Evolutionary conservation across 441 rosid genomes (phyloP), one percentile per base, ranked within the genome.

Genomic region (Pelargonium cotyledonis): DNA sequence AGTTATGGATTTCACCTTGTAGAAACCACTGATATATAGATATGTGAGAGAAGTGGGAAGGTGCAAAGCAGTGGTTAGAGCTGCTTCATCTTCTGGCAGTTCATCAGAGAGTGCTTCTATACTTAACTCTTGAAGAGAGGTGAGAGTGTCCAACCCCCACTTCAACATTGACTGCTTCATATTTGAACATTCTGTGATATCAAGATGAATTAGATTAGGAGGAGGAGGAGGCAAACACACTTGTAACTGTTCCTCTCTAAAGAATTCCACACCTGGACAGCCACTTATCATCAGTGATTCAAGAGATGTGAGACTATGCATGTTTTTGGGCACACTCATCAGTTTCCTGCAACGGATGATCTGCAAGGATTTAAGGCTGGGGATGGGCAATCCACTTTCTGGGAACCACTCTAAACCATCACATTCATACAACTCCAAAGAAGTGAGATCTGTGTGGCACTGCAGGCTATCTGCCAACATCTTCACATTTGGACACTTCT

Each of bases 141-240:
- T 2, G 55, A 49, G 55, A 12, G 1, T 26, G 2, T 26, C 31
- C 31, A 26, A 26, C 2, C 2, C 31, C 31, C 15, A 14, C 10
- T 49, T 16, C 12, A 5, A 49, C 55, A 49, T 12, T 49, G 12
- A 2, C 55, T 11, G 15, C 55, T 49, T 49, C 55, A 49, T 15
- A 49, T 49, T 49, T 14, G 55, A 9, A 49, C 55, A 49, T 12
- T 15, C 15, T 0, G 1, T 1, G 16, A 49, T 49, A 0, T 0
- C 15, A 4, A 49, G 55, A 49, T 49, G 0, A 49, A 1, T 49
- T 14, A 67, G 29, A 1, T 66, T 77, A 16, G 76, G 31, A 26
- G 31, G 31, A 8, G 79, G 75, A 41, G 77, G 76, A 3, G n/a
- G n/a, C n/a, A n/a, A n/a, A n/a, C 79, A 76, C 8, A 69, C 75